Conservation (phyloP, 495 filamentous ascomycete species). For the Aspergillus bertholletiae region DNA sequence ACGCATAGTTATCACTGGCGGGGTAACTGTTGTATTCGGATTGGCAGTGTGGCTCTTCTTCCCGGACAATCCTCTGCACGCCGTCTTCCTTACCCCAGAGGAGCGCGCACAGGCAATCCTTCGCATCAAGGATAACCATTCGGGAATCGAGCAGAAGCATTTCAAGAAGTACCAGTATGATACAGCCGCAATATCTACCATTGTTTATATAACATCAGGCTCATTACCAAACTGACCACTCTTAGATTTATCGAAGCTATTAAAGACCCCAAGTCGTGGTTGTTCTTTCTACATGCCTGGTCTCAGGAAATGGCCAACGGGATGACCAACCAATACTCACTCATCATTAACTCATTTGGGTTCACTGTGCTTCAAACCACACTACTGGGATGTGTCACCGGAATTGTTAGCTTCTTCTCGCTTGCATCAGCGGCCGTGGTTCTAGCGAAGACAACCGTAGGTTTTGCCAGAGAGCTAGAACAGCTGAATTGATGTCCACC, state of each 20-base stretch:
- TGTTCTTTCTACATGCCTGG: slow-evolving; percentile 39
- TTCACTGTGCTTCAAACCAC: slow-evolving; percentile 38
- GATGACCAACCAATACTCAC: slow-evolving; percentile 39
- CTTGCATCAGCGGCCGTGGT: slow-evolving; percentile 25
- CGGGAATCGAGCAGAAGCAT: slow-evolving; percentile 55
- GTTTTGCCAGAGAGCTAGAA: too few relatives aligned
- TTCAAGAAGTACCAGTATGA: slow-evolving; percentile 49
- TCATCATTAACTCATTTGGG: slow-evolving; percentile 41
- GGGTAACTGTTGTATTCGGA: slow-evolving; percentile 48
- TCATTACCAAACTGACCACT: too few relatives aligned
- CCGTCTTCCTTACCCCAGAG: slow-evolving; percentile 49
- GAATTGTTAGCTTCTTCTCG: slow-evolving; percentile 32
- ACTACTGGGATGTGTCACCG: slow-evolving; percentile 29
- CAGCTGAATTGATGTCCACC: not conserved
- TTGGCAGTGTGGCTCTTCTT: slow-evolving; percentile 48
- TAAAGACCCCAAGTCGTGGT: slow-evolving; percentile 25
- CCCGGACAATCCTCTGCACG: slow-evolving; percentile 55
- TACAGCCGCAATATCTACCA: too few relatives aligned
- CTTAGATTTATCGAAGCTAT: slow-evolving; percentile 29
- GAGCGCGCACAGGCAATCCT: slow-evolving; percentile 54
- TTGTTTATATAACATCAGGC: too few relatives aligned
- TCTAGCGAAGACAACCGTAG: slow-evolving; percentile 2
- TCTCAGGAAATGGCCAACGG: slow-evolving; percentile 43
- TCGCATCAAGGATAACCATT: slow-evolving; percentile 53
- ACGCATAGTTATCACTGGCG: slow-evolving; percentile 34